Conservation (phyloP, 2,329 filamentous ascomycete species). For the Aspergillus pseudotamarii region DNA sequence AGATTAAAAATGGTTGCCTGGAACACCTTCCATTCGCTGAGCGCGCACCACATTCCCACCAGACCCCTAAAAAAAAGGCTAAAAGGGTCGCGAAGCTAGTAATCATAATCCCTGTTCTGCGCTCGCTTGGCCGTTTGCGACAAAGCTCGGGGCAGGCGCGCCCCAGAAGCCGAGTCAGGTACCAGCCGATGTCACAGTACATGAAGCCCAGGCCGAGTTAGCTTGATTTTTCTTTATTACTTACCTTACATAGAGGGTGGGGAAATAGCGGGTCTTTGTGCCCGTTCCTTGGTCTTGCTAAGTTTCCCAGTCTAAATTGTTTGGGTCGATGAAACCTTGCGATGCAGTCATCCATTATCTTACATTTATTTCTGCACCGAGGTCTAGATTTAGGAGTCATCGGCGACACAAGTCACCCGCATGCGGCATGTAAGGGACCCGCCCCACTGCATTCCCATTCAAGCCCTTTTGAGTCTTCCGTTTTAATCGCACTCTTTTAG, state of each 20-base stretch:
- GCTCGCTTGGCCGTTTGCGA: not conserved
- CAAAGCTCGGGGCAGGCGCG: too few species aligned
- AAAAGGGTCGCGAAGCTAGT: not conserved
- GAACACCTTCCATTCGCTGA: not conserved
- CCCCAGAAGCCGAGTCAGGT: not conserved
- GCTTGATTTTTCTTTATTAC: not conserved
- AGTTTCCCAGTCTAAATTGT: not conserved
- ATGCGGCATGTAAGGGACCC: not conserved
- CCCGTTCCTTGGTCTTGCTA: not conserved
- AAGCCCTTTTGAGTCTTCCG: not conserved
- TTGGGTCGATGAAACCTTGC: not conserved
- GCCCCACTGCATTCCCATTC: not conserved
- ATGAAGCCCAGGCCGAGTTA: not conserved
- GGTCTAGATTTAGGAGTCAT: not conserved
- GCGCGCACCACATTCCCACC: not conserved
- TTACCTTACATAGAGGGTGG: too few species aligned
- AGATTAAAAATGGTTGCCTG: constrained; percentile 2
- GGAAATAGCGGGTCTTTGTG: too few species aligned
- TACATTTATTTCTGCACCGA: not conserved
- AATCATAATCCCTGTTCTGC: not conserved
- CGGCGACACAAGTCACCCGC: not conserved
- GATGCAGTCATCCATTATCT: too few species aligned
- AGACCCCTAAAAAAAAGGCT: not conserved
- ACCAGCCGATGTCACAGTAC: not conserved
- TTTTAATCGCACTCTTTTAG: not conserved